phyloP scores from a whole-genome alignment of 176 grass and related monocot genomes.

The Bolboschoenus planiculmis region DNA sequence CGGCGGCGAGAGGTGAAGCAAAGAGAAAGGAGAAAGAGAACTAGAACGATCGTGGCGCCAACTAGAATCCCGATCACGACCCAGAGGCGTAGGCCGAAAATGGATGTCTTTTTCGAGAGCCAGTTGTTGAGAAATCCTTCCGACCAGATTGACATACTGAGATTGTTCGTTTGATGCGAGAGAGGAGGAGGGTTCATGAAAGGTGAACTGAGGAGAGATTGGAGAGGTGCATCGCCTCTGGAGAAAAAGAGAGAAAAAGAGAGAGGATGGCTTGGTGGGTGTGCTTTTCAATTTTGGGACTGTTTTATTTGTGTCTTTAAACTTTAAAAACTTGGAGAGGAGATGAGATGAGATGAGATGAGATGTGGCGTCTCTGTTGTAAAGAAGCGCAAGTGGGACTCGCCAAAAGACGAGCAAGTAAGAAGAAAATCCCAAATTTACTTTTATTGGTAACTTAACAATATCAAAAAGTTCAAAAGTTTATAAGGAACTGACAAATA shows the following conservation, averaged over 20 bases:
- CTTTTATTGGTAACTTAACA: background rate
- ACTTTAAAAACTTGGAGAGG: too few relatives aligned
- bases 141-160: constrained; percentile 32
- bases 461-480: background rate
- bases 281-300: constrained; percentile 11
- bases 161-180: background rate
- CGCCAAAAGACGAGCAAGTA: background rate
- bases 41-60: constrained; percentile 27
- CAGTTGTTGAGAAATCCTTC: constrained; percentile 38
- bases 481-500: too few relatives aligned
- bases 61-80: constrained; percentile 43
- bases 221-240: background rate
- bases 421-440: background rate
- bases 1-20: constrained; percentile 48
- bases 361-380: background rate
- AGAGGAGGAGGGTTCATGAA: background rate
- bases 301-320: background rate
- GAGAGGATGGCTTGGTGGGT: background rate
- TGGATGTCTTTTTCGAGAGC: constrained; percentile 60
- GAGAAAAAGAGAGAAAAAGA: background rate
- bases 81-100: constrained; percentile 70
- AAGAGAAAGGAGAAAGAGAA: constrained; percentile 39
- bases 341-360: too few relatives aligned
- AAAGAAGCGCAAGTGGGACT: background rate
- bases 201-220: background rate